Evolutionary conservation across 2,329 filamentous ascomycete genomes (phyloP), one percentile per base, ranked within the genome.

Genomic region (Xylariaceae sp.): DNA sequence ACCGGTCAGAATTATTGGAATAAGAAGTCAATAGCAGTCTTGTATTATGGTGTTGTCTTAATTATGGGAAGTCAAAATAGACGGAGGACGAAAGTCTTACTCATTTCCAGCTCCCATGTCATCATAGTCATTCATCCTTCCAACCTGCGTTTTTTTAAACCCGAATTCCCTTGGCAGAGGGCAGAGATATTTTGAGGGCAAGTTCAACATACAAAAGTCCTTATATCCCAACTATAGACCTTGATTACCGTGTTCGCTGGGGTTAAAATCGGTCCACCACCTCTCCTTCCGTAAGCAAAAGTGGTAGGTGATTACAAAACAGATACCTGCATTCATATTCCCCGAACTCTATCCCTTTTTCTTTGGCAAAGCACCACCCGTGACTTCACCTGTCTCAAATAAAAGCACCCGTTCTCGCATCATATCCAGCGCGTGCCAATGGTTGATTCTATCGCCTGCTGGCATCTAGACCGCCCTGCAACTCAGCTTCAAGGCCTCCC

Each of bases 391-490:
- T 27, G 21, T 23, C 20, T 7, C 15, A n/a, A 15, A 41, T 35
- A 26, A 15, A 20, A 3, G 4, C 20, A 15, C n/a, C 15, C 16
- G 8, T n/a, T 20, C 7, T 7, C 3, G 3, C n/a, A n/a, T n/a
- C n/a, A 15, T 33, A 3, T 10, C 11, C 16, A 11, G 8, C 4
- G 29, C 21, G 6, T 13, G 20, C 24, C 3, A 16, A 16, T 32
- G 11, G 26, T 45, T 15, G 8, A 10, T 5, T 44, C 58, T 63
- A 65, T 64, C 66, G 64, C 52, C 67, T 64, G 29, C 66, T 44
- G 26, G 77, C 78, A 67, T 87, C 84, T 64, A 86, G 77, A 16
- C 84, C 81, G 23, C 78, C 80, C 24, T 81, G 81, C 33, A 86
- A 74, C 55, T 86, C 83, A 23, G 80, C 81, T 71, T 86, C 83